phyloP scores from a whole-genome alignment of 192 early-diverging fungal genomes.

The Podila epicladia region DNA sequence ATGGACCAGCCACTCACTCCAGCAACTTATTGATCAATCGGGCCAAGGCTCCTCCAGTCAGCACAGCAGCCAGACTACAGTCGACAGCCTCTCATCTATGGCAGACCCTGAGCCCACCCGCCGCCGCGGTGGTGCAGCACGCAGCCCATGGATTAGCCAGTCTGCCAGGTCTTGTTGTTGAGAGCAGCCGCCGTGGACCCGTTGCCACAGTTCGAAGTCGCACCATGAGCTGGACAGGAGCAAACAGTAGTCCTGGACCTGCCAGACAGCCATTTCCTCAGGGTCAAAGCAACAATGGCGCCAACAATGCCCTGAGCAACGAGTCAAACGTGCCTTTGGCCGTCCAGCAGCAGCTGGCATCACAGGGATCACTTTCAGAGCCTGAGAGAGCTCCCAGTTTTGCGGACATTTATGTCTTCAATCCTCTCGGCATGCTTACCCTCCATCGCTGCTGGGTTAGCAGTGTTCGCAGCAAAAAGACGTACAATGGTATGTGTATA shows the following conservation, averaged over 20 bases:
- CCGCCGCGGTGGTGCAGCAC: constrained; percentile 43
- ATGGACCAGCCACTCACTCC: constrained; percentile 17
- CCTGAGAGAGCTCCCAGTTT: constrained; percentile 54
- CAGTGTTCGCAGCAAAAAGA: constrained; percentile 51
- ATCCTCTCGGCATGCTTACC: constrained; percentile 65
- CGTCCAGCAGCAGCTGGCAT: constrained; percentile 46
- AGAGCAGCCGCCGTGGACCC: constrained; percentile 42
- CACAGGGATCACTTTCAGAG: constrained; percentile 37
- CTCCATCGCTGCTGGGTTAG: constrained; percentile 64
- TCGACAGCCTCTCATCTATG: constrained; percentile 38
- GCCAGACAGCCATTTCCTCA: constrained; percentile 20
- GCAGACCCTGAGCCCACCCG: constrained; percentile 47
- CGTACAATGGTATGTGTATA: constrained; percentile 48
- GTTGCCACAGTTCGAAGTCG: constrained; percentile 46
- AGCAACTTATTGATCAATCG: constrained; percentile 41
- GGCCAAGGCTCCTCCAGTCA: constrained; percentile 45
- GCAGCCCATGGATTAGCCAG: constrained; percentile 46
- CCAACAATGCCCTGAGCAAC: constrained; percentile 11
- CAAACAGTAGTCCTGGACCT: constrained; percentile 4
- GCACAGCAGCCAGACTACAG: constrained; percentile 35
- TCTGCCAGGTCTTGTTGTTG: constrained; percentile 39
- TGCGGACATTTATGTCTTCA: constrained; percentile 64
- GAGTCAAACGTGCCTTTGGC: constrained; percentile 53
- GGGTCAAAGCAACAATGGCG: constrained; percentile 49
- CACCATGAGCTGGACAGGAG: constrained; percentile 48